Conservation (phyloP, 139 green algal genomes). For the Mesostigma viride region DNA sequence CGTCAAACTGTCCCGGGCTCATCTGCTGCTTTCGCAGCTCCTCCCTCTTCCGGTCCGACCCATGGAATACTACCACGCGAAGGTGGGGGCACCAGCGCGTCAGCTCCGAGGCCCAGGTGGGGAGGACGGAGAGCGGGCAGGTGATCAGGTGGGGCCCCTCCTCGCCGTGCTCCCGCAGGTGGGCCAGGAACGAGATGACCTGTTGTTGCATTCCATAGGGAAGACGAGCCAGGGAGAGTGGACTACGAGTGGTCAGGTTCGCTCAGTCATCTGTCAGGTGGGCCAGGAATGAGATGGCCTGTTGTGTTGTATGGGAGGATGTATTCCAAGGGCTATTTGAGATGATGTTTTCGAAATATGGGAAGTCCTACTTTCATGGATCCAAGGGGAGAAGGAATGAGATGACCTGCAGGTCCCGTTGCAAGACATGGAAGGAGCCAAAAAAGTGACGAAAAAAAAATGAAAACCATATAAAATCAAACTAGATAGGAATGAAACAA, state of each 20-base stretch:
- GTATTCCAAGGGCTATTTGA: background rate
- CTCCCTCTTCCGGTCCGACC: no score
- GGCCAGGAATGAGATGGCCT: no score
- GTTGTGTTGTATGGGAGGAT: no score
- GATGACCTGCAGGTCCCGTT: no score
- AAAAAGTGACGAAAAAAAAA: no score
- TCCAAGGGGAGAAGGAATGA: background rate
- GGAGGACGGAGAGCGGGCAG: slow-evolving; percentile 32
- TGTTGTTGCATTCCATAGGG: slow-evolving; percentile 4
- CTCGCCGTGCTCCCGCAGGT: slow-evolving; percentile 29
- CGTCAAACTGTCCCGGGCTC: slow-evolving; percentile 16
- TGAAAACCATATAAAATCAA: no score
- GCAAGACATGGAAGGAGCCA: no score
- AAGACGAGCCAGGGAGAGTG: background rate
- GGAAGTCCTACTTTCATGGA: no score
- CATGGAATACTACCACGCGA: no score
- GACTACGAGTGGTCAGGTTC: background rate
- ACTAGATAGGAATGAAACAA: no score
- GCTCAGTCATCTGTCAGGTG: no score
- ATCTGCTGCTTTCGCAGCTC: slow-evolving; percentile 4
- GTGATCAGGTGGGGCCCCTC: slow-evolving; percentile 35
- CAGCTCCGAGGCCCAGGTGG: slow-evolving; percentile 36
- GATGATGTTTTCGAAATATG: no score
- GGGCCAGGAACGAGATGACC: slow-evolving; percentile 26
- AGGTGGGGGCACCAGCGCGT: slow-evolving; percentile 14